Conservation (phyloP, 2,329 filamentous ascomycete genomes). For the Clonostachys rhizophaga region DNA sequence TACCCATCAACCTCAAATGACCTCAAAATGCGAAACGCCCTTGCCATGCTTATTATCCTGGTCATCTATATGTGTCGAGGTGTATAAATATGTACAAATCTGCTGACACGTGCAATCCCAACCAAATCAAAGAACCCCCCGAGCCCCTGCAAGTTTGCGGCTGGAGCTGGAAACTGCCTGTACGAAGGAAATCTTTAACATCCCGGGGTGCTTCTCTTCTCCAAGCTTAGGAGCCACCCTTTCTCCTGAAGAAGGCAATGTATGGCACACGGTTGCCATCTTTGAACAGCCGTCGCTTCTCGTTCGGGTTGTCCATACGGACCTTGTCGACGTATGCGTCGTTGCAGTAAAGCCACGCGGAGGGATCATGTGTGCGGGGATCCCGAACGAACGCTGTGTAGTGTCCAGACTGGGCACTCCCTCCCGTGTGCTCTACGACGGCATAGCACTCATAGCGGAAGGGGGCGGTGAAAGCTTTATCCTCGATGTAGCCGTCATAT, state of each 20-base stretch:
- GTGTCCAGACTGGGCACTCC: conserved; percentile 66
- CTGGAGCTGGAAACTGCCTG: no score
- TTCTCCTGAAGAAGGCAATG: conserved; percentile 38
- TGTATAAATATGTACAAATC: no score
- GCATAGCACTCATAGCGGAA: conserved; percentile 84
- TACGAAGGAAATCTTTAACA: no score
- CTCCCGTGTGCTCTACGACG: conserved; percentile 73
- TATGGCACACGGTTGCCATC: conserved; percentile 36
- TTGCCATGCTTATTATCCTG: no score
- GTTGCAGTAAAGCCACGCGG: conserved; percentile 44
- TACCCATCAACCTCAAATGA: no score
- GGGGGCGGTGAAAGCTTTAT: conserved; percentile 42
- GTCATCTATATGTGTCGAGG: no score
- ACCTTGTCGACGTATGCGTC: conserved; percentile 33
- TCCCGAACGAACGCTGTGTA: conserved; percentile 71
- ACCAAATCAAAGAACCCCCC: no score
- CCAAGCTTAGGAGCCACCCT: conserved; percentile 10
- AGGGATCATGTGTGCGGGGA: conserved; percentile 34
- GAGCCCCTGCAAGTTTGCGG: no score
- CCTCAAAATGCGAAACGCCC: no score
- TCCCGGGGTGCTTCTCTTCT: not conserved
- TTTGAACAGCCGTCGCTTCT: conserved; percentile 32
- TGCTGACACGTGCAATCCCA: no score
- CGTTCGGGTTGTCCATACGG: conserved; percentile 29
- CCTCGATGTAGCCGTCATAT: conserved; percentile 10